Percentiles rank a stretch among this genome's conserved stretches.
These are phyloP conservation scores for Fusarium heterosporum DNA, from an alignment of 2,329 filamentous ascomycete genomes.

Conservation along the genomic window DNA sequence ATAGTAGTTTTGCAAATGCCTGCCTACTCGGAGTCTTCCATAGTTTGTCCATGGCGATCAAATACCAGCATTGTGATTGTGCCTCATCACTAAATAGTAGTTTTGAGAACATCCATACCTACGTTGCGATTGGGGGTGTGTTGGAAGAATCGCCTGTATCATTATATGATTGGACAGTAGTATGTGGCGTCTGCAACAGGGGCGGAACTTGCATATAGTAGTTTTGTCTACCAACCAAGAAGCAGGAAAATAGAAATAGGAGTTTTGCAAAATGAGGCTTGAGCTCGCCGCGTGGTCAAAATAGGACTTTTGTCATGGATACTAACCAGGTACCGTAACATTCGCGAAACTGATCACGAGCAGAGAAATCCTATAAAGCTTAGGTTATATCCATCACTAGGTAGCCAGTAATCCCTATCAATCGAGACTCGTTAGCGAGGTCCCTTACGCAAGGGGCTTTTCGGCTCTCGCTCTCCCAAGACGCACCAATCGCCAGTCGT, in stretches of 20 bases:
- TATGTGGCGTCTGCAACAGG: not conserved
- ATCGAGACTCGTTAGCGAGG: too few species aligned
- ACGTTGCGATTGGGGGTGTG: not conserved
- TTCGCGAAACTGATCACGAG: too few species aligned
- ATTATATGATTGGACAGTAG: not conserved
- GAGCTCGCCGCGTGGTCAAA: not conserved
- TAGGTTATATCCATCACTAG: too few species aligned
- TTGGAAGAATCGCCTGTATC: too few species aligned
- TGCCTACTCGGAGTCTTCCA: too few species aligned
- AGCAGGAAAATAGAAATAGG: constrained; percentile 8
- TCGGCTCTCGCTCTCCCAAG: too few species aligned
- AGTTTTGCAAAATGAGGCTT: constrained; percentile 6
- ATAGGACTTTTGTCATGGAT: not conserved
- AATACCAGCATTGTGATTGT: not conserved
- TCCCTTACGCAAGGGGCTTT: too few species aligned
- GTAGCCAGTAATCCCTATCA: too few species aligned
- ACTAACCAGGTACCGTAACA: too few species aligned
- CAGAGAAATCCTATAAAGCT: too few species aligned
- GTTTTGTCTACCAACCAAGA: not conserved
- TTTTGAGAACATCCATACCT: not conserved
- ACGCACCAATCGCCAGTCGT: too few species aligned
- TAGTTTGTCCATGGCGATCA: not conserved
- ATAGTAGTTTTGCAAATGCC: not conserved
- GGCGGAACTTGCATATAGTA: not conserved
- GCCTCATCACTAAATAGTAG: not conserved